A percentile compares a stretch with the other conserved stretches of the same genome.
Conservation (phyloP, 148 eudicot species). For the Chenopodium quinoa region DNA sequence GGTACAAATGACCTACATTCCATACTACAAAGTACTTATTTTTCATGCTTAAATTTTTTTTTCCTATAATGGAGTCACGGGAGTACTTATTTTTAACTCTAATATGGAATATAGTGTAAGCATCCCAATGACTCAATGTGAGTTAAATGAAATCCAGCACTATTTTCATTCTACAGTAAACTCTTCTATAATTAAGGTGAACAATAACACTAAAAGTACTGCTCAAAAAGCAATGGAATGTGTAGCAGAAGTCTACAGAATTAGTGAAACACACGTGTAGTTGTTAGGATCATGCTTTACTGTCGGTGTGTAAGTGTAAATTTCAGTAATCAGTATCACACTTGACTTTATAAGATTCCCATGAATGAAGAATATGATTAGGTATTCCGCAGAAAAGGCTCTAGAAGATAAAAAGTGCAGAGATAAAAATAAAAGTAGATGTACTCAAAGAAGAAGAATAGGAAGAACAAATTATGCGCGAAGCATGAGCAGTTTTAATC, state of each 20-base stretch:
- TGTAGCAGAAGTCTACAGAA: neutral
- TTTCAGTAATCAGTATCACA: constrained; percentile 1
- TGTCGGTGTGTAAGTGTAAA: neutral
- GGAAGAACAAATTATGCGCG: neutral
- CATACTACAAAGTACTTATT: too few relatives aligned
- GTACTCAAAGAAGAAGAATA: neutral
- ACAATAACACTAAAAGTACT: neutral
- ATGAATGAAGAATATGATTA: constrained; percentile 5
- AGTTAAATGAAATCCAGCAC: neutral
- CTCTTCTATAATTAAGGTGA: neutral
- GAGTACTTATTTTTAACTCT: neutral
- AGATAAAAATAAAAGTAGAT: neutral
- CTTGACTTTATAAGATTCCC: neutral
- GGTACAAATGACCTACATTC: too few relatives aligned
- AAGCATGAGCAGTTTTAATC: too few relatives aligned
- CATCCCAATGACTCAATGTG: constrained; percentile 40
- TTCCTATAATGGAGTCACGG: constrained; percentile 36
- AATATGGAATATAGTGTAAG: constrained; percentile 38
- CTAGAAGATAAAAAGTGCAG: neutral
- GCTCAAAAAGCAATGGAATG: neutral
- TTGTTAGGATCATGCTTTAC: neutral
- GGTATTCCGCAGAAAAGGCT: neutral
- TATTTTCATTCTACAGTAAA: neutral
- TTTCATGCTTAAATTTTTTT: neutral
- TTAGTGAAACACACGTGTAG: neutral